Evolutionary conservation across 208 protist genomes (phyloP).

Genomic region (Trypanosoma platydactyli): DNA sequence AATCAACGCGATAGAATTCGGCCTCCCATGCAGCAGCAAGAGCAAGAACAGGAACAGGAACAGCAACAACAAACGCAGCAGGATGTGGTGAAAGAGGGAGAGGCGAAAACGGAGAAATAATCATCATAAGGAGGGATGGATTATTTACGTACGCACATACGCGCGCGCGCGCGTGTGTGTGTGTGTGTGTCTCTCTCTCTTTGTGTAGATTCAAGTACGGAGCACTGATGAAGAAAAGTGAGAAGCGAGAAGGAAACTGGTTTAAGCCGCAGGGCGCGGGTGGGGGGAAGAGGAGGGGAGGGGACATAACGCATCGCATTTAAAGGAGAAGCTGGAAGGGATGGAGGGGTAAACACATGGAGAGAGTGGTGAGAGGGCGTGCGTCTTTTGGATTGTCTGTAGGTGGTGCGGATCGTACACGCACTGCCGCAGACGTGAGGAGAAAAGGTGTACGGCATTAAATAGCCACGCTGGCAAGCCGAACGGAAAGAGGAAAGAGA

Average conservation of each 20-base stretch:
- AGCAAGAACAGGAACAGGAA: neutral
- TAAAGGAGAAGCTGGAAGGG: no score
- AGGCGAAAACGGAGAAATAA: neutral
- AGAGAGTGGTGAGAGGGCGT: no score
- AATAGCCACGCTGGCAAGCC: neutral
- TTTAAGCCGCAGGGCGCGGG: no score
- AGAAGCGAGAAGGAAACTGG: no score
- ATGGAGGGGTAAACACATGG: no score
- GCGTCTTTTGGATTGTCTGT: no score
- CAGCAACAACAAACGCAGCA: neutral
- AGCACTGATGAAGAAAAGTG: neutral
- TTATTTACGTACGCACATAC: neutral
- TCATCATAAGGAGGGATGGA: neutral
- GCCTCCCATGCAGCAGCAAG: neutral
- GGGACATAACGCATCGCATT: no score
- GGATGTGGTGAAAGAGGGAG: neutral
- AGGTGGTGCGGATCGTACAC: no score
- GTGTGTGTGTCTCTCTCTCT: neutral
- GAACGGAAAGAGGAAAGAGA: neutral
- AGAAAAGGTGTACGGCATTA: no score
- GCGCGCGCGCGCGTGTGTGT: neutral
- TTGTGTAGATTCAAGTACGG: neutral
- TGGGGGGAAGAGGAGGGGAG: neutral
- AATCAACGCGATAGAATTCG: conserved; percentile 14
- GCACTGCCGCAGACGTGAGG: no score